Conservation (phyloP, 257 asterid genomes). For the Linderniella brevidens region DNA sequence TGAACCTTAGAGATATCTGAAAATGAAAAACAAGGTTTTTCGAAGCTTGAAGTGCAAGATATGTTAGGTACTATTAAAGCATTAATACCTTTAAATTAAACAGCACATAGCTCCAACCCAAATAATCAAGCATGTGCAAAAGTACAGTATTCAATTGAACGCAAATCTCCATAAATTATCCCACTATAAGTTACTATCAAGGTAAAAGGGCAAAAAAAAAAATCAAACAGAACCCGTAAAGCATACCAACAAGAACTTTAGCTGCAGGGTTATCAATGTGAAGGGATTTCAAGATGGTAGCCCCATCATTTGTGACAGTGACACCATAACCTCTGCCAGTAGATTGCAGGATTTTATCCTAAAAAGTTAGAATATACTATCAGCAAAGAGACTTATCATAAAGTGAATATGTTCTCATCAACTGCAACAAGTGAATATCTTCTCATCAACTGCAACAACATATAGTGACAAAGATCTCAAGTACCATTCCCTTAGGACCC, state of each 20-base stretch:
- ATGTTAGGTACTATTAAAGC: no score
- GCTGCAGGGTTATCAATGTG: slow-evolving; percentile 98
- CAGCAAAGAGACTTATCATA: not conserved
- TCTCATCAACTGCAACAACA: no score
- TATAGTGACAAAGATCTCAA: no score
- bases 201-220: no score
- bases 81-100: no score
- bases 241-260: slow-evolving; percentile 95
- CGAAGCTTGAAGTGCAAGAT: not conserved
- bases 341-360: slow-evolving; percentile 96
- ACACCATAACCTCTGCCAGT: slow-evolving; percentile 59
- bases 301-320: slow-evolving; percentile 97
- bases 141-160: no score
- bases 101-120: no score
- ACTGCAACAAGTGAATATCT: no score
- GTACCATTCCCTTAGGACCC: slow-evolving; percentile 97
- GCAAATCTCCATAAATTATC: no score
- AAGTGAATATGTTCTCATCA: not conserved
- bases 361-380: slow-evolving; percentile 6
- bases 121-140: no score
- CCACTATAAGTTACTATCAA: no score
- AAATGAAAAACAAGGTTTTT: slow-evolving; percentile 17
- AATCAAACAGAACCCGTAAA: slow-evolving; percentile 9
- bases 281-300: slow-evolving; percentile 88
- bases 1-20: slow-evolving; percentile 90